Base-by-base conservation (phyloP, 2,329 filamentous ascomycete species). In the Xylaria digitata region DNA sequence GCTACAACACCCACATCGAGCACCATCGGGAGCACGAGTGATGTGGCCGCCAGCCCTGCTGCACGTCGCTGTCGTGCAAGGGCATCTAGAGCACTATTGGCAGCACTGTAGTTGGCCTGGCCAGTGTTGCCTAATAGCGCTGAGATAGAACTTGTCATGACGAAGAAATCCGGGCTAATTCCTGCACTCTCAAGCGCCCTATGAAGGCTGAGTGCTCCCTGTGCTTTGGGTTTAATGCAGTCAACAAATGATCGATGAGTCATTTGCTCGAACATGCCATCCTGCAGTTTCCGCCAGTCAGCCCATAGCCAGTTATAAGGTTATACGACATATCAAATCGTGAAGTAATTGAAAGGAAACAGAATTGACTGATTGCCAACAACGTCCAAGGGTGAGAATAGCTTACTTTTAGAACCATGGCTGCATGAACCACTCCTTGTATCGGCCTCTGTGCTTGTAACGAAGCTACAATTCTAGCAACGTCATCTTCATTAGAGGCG, bases 141-240 rank as follows among this genome's bases (percentile, higher is more conserved):
- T 2, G 72, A 73, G 8, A 74, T 65, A 49, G 72, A 74, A 43
- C 69, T 73, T n/a, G 73, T 73, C 69, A 73, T 68, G 23, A 74
- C 46, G 62, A 74, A 74, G 64, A 74, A 74, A 50, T 74, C 72
- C 0, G 68, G 69, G 3, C 59, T 48, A 19, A 59, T 56, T 7
- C 59, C 65, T 15, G 34, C 40, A 21, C 17, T 46, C 43, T 65
- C 23, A 1, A 71, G 61, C 6, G 55, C 69, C 6, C 11, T 34
- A 30, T 74, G 67, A 0, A 73, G 65, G 6, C 55, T 65, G 19
- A 56, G 8, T 6, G 70, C 68, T 13, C 70, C 72, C 3, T 26
- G 50, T 0, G 65, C 65, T 42, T 75, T 75, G 8, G 72, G 71
- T 13, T 26, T 58, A 0, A 70, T 17, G 11, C 63, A 56, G 2